Percentiles rank a stretch among this genome's conserved stretches.
Evolutionary conservation across 1,139 yeast genomes (phyloP).

Genomic region (Candida glucosophila): DNA sequence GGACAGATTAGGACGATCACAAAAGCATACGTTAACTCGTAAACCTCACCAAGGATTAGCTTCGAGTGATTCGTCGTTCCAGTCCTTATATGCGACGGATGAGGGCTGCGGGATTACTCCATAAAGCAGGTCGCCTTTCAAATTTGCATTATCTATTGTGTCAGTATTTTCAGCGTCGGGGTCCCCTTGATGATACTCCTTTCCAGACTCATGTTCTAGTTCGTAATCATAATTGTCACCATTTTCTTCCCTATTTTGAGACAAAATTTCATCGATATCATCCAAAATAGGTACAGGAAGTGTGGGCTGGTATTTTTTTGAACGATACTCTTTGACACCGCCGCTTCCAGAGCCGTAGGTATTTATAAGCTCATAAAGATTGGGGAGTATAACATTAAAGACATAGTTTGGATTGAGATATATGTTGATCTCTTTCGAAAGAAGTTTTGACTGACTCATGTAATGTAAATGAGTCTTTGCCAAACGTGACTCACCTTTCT

Average conservation of each 20-base stretch:
- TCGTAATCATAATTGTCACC: constrained; percentile 33
- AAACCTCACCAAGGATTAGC: constrained; percentile 46
- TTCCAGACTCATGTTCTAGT: too few relatives aligned
- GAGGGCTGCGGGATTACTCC: constrained; percentile 43
- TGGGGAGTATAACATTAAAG: constrained; percentile 50
- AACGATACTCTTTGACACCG: constrained; percentile 36
- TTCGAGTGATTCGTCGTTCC: constrained; percentile 36
- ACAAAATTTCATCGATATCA: constrained; percentile 49
- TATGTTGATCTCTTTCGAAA: constrained; percentile 33
- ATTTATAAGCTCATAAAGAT: constrained; percentile 47
- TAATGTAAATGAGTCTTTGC: constrained; percentile 26
- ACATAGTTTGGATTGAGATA: constrained; percentile 42
- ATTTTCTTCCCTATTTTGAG: constrained; percentile 20
- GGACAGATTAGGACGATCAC: too few relatives aligned
- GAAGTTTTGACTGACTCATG: constrained; percentile 34
- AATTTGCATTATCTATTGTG: constrained; percentile 6
- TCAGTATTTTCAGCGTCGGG: constrained; percentile 9
- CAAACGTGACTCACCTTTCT: constrained; percentile 33
- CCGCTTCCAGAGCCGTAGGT: constrained; percentile 58
- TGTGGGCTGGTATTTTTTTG: constrained; percentile 51
- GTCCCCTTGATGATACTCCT: constrained; percentile 9
- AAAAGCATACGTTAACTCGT: too few relatives aligned
- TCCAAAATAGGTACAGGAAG: constrained; percentile 54
- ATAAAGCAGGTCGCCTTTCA: constrained; percentile 43
- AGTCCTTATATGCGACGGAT: constrained; percentile 42